Conservation (phyloP, 257 asterid genomes). For the Coffea eugenioides region DNA sequence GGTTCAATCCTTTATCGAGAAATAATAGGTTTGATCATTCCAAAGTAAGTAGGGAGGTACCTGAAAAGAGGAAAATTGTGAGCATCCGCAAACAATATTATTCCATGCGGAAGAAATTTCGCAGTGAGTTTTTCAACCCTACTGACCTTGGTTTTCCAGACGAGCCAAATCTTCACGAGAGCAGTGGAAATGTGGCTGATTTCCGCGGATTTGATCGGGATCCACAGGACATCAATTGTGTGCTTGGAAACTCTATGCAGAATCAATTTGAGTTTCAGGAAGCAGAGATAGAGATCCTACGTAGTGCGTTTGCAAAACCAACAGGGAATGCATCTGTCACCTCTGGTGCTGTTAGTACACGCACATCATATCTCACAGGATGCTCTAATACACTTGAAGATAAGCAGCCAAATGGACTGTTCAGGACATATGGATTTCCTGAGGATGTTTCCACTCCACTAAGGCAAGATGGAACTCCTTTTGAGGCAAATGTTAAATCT, state of each 20-base stretch:
- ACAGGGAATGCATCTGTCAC: slow-evolving; percentile 34
- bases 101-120: slow-evolving; percentile 71
- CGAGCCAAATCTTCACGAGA: slow-evolving; percentile 48
- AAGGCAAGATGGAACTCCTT: slow-evolving; percentile 37
- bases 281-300: slow-evolving; percentile 62
- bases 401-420: slow-evolving; percentile 27
- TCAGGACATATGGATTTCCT: slow-evolving; percentile 49
- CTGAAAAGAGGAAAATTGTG: slow-evolving; percentile 62
- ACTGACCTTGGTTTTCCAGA: slow-evolving; percentile 51
- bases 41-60: slow-evolving; percentile 45
- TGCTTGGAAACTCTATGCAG: slow-evolving; percentile 40
- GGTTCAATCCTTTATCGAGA: slow-evolving; percentile 51
- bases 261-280: slow-evolving; percentile 60
- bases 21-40: slow-evolving; percentile 47
- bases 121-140: slow-evolving; percentile 55
- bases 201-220: slow-evolving; percentile 43
- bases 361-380: slow-evolving; percentile 34
- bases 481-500: slow-evolving; percentile 35
- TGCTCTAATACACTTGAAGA: slow-evolving; percentile 40
- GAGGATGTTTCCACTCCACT: slow-evolving; percentile 39
- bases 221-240: slow-evolving; percentile 38
- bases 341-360: slow-evolving; percentile 24
- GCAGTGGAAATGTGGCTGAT: slow-evolving; percentile 46
- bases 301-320: slow-evolving; percentile 65
- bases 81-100: slow-evolving; percentile 71